phyloP scores from a whole-genome alignment of 2,329 filamentous ascomycete genomes.

The Pseudogymnoascus sp. region DNA sequence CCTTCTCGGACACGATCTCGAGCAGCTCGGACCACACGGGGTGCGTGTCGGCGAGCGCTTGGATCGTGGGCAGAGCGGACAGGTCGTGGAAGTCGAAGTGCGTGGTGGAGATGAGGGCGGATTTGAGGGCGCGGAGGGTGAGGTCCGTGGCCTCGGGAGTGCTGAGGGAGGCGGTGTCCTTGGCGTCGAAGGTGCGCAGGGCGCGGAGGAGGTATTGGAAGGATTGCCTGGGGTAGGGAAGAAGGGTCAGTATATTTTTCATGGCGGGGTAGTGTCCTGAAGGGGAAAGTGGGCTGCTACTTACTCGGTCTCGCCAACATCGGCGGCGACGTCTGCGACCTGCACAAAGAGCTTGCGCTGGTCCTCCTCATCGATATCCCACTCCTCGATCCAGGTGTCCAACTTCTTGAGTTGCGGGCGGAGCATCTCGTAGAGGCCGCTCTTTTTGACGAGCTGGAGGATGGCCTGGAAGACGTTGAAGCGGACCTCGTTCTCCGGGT shows the following conservation, averaged over 20 bases:
- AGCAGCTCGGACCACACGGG: slow-evolving; percentile 83
- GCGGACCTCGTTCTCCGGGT: slow-evolving; percentile 66
- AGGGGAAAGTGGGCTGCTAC: slow-evolving; percentile 25
- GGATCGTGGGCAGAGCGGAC: slow-evolving; percentile 65
- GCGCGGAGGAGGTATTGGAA: slow-evolving; percentile 62
- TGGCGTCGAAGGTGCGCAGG: slow-evolving; percentile 50
- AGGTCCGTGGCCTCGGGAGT: slow-evolving; percentile 54
- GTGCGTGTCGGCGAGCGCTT: slow-evolving; percentile 78
- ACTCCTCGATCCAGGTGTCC: slow-evolving; percentile 71
- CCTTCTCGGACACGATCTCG: slow-evolving; percentile 89
- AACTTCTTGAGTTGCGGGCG: slow-evolving; percentile 77
- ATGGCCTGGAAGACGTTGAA: slow-evolving; percentile 89
- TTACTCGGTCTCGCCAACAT: slow-evolving; percentile 69
- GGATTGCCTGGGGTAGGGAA: slow-evolving; percentile 35
- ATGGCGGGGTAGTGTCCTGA: background rate
- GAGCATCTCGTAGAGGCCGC: slow-evolving; percentile 73
- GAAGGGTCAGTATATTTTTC: slow-evolving; percentile 19
- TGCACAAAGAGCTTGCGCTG: slow-evolving; percentile 77
- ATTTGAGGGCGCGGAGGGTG: slow-evolving; percentile 58
- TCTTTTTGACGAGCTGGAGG: slow-evolving; percentile 68
- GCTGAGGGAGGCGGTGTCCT: slow-evolving; percentile 45
- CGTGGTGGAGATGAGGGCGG: slow-evolving; percentile 55
- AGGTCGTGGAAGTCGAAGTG: slow-evolving; percentile 69
- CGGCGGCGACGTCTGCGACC: slow-evolving; percentile 71
- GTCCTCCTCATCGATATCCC: slow-evolving; percentile 76